A percentile compares a stretch with the other conserved stretches of the same genome.
Evolutionary conservation across 2,329 filamentous ascomycete genomes (phyloP).

Genomic region (Diaporthe sp.): DNA sequence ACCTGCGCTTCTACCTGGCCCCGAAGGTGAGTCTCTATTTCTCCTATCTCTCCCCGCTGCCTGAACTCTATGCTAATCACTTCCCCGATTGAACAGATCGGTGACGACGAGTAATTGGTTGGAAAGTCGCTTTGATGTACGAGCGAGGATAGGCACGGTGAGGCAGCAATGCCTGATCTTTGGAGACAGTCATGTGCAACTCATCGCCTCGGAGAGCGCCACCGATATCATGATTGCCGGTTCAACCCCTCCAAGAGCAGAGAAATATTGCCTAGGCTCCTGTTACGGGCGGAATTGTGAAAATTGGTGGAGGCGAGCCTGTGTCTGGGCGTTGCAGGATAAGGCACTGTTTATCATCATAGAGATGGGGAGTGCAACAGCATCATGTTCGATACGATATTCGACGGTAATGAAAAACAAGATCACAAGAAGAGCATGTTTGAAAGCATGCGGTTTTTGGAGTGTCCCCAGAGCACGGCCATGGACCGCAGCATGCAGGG

Average conservation of each 20-base stretch:
- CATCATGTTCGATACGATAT: constrained; percentile 36
- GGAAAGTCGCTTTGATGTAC: constrained; percentile 17
- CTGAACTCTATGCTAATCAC: constrained; percentile 22
- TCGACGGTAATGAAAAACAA: constrained; percentile 40
- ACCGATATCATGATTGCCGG: constrained; percentile 10
- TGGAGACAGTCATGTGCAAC: constrained; percentile 14
- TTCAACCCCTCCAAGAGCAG: background rate
- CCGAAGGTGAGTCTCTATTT: constrained; percentile 80
- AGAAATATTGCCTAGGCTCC: constrained; percentile 17
- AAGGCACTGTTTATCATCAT: constrained; percentile 35
- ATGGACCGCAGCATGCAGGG: constrained; percentile 12
- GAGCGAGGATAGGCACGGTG: constrained; percentile 27
- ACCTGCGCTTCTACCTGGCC: constrained; percentile 96
- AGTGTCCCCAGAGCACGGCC: background rate
- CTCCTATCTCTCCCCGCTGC: background rate
- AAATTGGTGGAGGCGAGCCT: constrained; percentile 21
- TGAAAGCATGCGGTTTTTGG: background rate
- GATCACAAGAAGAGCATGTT: background rate
- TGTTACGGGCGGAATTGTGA: constrained; percentile 29
- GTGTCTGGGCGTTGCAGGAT: constrained; percentile 38
- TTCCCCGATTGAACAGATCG: constrained; percentile 49
- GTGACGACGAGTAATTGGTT: constrained; percentile 53
- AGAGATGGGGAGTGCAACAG: constrained; percentile 32
- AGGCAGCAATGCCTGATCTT: constrained; percentile 7
- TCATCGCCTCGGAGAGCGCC: background rate